These are phyloP conservation scores for Tylopilus plumbeoviolaceoides DNA, from an alignment of 768 basidiomycete genomes.

Conservation along the genomic window DNA sequence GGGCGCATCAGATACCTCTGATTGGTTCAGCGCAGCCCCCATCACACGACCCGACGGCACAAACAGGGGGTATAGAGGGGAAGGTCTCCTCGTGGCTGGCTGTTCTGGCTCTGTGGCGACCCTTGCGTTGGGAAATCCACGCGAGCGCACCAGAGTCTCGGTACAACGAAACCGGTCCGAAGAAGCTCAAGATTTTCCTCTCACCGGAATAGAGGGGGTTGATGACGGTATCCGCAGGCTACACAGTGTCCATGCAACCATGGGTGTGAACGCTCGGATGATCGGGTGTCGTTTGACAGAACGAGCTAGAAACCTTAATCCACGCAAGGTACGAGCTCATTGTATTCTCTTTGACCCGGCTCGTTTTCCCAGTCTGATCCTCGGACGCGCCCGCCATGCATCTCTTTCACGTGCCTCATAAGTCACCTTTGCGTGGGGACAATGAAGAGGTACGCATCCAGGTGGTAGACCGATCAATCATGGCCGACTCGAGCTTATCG, in stretches of 20 bases:
- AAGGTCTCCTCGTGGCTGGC: too few relatives aligned
- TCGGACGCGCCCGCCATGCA: neutral
- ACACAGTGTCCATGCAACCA: slow-evolving; percentile 9
- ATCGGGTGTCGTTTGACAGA: neutral
- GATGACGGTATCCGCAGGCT: slow-evolving; percentile 8
- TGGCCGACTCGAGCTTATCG: neutral
- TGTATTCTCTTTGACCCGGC: neutral
- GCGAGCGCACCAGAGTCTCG: neutral
- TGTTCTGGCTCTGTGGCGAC: too few relatives aligned
- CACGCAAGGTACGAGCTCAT: neutral
- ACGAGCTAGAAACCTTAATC: neutral
- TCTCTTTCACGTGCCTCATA: neutral
- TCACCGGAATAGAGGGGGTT: neutral
- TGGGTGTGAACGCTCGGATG: slow-evolving; percentile 8
- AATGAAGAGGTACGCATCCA: slow-evolving; percentile 1
- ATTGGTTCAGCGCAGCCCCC: slow-evolving; percentile 10
- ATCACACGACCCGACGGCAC: neutral
- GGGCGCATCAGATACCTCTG: slow-evolving; percentile 20
- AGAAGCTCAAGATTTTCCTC: slow-evolving; percentile 1
- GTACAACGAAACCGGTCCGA: slow-evolving; percentile 9
- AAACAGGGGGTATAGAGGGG: too few relatives aligned
- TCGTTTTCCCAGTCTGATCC: slow-evolving; percentile 6
- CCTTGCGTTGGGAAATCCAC: slow-evolving; percentile 18
- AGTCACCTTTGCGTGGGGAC: neutral
- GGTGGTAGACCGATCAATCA: neutral